Conservation (phyloP, 2,329 filamentous ascomycete genomes). For the Aspergillaceae sp. region DNA sequence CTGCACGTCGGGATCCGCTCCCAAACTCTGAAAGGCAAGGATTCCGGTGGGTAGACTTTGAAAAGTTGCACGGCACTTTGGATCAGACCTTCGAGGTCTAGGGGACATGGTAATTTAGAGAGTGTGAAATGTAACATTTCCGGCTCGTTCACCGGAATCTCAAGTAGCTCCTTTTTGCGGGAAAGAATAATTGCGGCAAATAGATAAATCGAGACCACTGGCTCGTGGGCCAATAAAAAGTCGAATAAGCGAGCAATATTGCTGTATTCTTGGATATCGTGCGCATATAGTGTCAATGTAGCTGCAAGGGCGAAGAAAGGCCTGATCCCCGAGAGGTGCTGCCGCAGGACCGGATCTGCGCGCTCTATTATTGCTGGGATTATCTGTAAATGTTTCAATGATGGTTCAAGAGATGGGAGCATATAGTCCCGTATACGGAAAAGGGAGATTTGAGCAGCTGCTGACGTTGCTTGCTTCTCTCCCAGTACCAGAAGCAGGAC, state of each 20-base stretch:
- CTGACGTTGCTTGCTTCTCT: conserved; percentile 48
- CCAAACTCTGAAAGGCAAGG: conserved; percentile 59
- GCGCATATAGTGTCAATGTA: conserved; percentile 90
- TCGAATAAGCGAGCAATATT: conserved; percentile 90
- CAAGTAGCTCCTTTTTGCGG: conserved; percentile 74
- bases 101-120: conserved; percentile 71
- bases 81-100: conserved; percentile 74
- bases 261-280: conserved; percentile 83
- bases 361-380: conserved; percentile 71
- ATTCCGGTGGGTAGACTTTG: conserved; percentile 60
- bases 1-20: conserved; percentile 62
- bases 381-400: conserved; percentile 74
- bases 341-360: conserved; percentile 62
- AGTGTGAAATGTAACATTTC: conserved; percentile 88
- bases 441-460: conserved; percentile 72
- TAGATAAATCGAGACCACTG: conserved; percentile 82
- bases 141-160: conserved; percentile 70
- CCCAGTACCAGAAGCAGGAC: conserved; percentile 83
- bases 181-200: conserved; percentile 82
- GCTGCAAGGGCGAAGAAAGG: conserved; percentile 92
- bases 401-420: conserved; percentile 76
- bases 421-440: conserved; percentile 95
- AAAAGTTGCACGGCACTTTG: conserved; percentile 56
- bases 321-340: conserved; percentile 66
- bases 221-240: conserved; percentile 76